Evolutionary conservation across 768 basidiomycete genomes (phyloP), one percentile per base, ranked within the genome.

Genomic region (Candolleomyces efflorescens): DNA sequence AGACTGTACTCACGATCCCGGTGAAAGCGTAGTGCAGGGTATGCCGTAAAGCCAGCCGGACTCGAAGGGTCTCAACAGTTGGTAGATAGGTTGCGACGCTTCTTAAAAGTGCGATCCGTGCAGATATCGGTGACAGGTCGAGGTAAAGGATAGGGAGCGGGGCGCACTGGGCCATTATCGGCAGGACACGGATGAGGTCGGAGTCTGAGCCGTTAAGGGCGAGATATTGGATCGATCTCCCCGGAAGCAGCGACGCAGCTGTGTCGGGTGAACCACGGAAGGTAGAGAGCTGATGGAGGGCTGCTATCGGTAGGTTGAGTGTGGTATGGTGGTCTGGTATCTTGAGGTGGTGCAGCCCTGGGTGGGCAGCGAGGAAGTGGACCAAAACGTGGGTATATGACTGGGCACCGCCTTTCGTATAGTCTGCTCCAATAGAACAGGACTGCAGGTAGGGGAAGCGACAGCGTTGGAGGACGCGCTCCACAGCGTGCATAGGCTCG

Each of bases 11-110:
- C 72, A 86, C 86, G 70, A 86, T 84, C 52, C 85, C 86, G 22
- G 81, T 79, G 58, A 86, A 75, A 22, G 84, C 75, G 64, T 80
- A 83, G 62, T 86, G 85, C 26, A 87, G 75, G 7, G 85, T 86
- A 64, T 87, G 85, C 38, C 85, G 73, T 36, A 87, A 72, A 18
- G 86, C 84, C 46, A 86, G 79, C 62, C 76, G 76, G 41, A 87
- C 75, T 57, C 77, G 77, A 64, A 87, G 73, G 43, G 68, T 72
- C 65, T 83, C 77, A 45, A 88, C 66, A 49, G 73, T 72, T 49
- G 75, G 71, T 49, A 87, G 73, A 66, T 80, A 74, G 17, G 69
- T 72, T 47, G 85, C 80, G 64, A 86, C 69, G 65, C 80, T 81
- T 56, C 82, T 77, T 53, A 87, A 73, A 43, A 85, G 75, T 55